phyloP scores from a whole-genome alignment of 768 basidiomycete genomes.

The Saitozyma sp. region DNA sequence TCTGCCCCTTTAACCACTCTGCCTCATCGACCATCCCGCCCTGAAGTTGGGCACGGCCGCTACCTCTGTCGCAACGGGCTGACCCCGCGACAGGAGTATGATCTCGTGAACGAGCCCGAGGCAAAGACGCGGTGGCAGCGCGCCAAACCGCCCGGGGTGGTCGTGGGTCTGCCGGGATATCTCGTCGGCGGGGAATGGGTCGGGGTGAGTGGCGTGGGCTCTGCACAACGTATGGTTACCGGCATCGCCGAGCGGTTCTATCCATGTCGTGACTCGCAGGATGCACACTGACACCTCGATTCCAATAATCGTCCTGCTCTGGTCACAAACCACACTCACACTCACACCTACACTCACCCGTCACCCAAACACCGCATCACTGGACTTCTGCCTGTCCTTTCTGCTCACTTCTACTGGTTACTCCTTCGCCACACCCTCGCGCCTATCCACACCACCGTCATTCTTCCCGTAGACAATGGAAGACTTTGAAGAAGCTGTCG shows the following conservation, averaged over 20 bases:
- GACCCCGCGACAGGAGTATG: conserved; percentile 24
- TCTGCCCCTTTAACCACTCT: neutral
- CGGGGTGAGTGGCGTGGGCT: conserved; percentile 30
- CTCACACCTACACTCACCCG: too few species aligned
- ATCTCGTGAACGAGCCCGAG: conserved; percentile 41
- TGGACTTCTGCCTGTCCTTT: too few species aligned
- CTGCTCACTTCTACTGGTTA: neutral
- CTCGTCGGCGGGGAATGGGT: conserved; percentile 49
- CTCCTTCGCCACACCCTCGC: too few species aligned
- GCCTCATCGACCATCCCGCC: neutral
- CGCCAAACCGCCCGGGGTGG: conserved; percentile 39
- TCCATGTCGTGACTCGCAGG: neutral
- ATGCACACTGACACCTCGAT: neutral
- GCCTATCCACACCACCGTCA: too few species aligned
- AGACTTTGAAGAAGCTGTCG: conserved; percentile 47
- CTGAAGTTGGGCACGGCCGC: neutral
- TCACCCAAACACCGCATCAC: too few species aligned
- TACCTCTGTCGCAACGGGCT: neutral
- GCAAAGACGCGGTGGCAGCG: conserved; percentile 48
- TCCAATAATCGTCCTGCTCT: too few species aligned
- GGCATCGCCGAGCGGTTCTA: neutral
- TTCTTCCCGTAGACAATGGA: conserved; percentile 38
- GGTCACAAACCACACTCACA: too few species aligned
- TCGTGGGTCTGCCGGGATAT: conserved; percentile 44
- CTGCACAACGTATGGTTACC: too few species aligned